Percentiles rank a stretch among this genome's conserved stretches.
These are phyloP conservation scores for Peronosclerospora sorghi DNA, from an alignment of 352 stramenopile species.

Conservation along the genomic window DNA sequence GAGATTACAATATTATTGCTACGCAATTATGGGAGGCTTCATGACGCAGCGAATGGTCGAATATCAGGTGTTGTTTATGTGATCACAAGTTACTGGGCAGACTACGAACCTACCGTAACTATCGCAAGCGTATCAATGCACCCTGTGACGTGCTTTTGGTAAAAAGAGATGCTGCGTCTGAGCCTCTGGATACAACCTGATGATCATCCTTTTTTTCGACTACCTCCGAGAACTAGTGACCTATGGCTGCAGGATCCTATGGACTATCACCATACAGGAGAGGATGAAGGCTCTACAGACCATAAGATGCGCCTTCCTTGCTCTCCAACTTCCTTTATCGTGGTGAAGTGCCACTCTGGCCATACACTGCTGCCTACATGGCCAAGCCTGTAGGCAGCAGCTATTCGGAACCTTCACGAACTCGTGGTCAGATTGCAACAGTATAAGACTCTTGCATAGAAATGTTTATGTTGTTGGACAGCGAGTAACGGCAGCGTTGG, in stretches of 20 bases:
- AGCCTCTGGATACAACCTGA: constrained; percentile 26
- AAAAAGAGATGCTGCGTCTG: constrained; percentile 29
- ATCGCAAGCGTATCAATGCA: not conserved
- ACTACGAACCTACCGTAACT: constrained; percentile 2
- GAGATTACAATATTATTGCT: constrained; percentile 8
- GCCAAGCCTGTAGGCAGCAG: too few species aligned
- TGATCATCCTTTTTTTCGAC: constrained; percentile 35
- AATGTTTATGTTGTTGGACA: not conserved
- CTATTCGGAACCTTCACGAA: constrained; percentile 25
- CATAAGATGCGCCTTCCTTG: constrained; percentile 30
- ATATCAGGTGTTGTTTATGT: constrained; percentile 22
- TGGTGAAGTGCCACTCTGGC: constrained; percentile 51
- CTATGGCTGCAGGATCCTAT: constrained; percentile 32
- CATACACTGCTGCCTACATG: constrained; percentile 44
- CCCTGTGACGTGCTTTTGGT: constrained; percentile 48
- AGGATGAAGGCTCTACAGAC: constrained; percentile 1
- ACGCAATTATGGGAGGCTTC: constrained; percentile 8
- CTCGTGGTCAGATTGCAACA: constrained; percentile 28
- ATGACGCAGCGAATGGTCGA: not conserved
- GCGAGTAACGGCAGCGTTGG: not conserved
- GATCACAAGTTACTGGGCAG: constrained; percentile 44
- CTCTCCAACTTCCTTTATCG: constrained; percentile 21
- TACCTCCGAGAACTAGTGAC: constrained; percentile 11
- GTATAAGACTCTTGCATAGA: constrained; percentile 18
- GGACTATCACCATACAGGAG: constrained; percentile 13